These are phyloP conservation scores for Barbatosphaeria neglecta DNA, from an alignment of 495 filamentous ascomycete genomes.

Conservation along the genomic window DNA sequence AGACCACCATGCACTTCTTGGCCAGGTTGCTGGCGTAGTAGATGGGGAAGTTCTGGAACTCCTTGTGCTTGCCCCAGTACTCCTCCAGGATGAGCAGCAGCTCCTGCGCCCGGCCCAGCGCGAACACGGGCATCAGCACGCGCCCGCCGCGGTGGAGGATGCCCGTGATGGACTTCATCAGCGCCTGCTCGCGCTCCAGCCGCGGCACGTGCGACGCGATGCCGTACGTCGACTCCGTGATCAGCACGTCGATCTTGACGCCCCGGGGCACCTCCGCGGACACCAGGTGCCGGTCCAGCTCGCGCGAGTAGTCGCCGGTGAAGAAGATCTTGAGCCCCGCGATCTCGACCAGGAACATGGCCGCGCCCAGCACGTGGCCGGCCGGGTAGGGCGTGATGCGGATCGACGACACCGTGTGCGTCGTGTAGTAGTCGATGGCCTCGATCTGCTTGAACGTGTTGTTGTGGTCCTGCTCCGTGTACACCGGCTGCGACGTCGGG, in stretches of 20 bases:
- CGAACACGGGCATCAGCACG: constrained; percentile 90
- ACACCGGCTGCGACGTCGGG: constrained; percentile 61
- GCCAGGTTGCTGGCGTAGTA: constrained; percentile 95
- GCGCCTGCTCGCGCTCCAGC: constrained; percentile 74
- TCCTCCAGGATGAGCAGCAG: constrained; percentile 90
- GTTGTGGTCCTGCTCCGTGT: constrained; percentile 88
- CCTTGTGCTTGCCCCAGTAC: constrained; percentile 80
- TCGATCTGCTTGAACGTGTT: constrained; percentile 88
- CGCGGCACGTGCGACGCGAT: constrained; percentile 84
- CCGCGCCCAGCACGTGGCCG: constrained; percentile 93
- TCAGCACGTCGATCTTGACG: constrained; percentile 85
- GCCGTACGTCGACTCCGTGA: constrained; percentile 94
- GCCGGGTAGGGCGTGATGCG: constrained; percentile 94
- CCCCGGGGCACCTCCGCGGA: constrained; percentile 77
- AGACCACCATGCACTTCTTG: constrained; percentile 94
- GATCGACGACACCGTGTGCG: constrained; percentile 90
- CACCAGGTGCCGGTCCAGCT: constrained; percentile 88
- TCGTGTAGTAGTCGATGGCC: constrained; percentile 96
- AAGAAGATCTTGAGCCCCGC: constrained; percentile 92
- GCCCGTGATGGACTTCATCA: constrained; percentile 89
- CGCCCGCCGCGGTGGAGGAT: constrained; percentile 85
- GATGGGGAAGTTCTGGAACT: constrained; percentile 82
- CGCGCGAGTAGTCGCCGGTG: constrained; percentile 92
- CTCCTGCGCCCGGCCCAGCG: constrained; percentile 86
- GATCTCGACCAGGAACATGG: constrained; percentile 96